phyloP scores from a whole-genome alignment of 2,329 filamentous ascomycete species.

The Alternaria gansuensis region DNA sequence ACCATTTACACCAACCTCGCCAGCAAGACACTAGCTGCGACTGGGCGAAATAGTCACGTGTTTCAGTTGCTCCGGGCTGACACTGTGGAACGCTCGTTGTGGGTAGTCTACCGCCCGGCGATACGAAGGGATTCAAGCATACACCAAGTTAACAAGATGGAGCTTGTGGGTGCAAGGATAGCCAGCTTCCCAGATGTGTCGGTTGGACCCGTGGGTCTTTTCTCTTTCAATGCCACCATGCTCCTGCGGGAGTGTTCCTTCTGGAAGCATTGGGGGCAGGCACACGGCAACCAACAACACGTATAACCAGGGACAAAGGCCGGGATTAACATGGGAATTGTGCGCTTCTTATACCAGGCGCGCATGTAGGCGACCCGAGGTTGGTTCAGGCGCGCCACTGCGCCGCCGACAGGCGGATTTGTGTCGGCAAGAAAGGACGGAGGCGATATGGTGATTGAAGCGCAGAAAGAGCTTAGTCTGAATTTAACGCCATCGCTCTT shows the following conservation, averaged over 20 bases:
- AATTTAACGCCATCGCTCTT: background rate
- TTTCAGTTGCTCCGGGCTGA: constrained; percentile 4
- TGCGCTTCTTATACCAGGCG: constrained; percentile 16
- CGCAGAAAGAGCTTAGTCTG: background rate
- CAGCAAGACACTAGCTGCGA: background rate
- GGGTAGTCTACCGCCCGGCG: background rate
- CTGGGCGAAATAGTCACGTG: constrained; percentile 1
- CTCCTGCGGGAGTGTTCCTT: background rate
- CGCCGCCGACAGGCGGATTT: constrained; percentile 8
- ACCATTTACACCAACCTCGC: constrained; percentile 5
- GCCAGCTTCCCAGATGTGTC: constrained; percentile 12
- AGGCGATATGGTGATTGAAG: background rate
- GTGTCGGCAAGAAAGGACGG: constrained; percentile 8
- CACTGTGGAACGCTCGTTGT: background rate
- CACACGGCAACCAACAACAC: background rate
- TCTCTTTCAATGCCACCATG: background rate
- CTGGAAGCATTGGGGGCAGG: constrained; percentile 12
- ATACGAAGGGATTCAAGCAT: constrained; percentile 1
- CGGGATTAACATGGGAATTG: constrained; percentile 20
- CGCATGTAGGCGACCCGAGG: background rate
- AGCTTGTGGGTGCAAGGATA: constrained; percentile 10
- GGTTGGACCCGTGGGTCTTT: constrained; percentile 4
- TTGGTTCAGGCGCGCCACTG: background rate
- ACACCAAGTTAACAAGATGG: constrained; percentile 9
- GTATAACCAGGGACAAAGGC: constrained; percentile 2